Evolutionary conservation across 1,284 basidiomycete species (phyloP).

Genomic region (Ganoderma lingzhi): DNA sequence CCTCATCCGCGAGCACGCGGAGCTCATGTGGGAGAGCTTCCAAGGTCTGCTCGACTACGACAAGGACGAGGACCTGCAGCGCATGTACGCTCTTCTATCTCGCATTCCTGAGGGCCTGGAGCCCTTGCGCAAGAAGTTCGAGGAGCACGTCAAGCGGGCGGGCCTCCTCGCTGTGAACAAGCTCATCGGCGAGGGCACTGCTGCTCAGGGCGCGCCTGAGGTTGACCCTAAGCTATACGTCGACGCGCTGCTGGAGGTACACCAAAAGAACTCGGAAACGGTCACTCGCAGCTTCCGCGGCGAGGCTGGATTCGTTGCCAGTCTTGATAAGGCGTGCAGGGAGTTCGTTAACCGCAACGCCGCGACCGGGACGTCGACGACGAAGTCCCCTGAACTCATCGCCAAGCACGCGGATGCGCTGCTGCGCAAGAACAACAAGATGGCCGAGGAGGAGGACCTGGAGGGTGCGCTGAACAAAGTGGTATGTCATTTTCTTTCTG

Average conservation of each 20-base stretch:
- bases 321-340: constrained; percentile 95
- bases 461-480: constrained; percentile 93
- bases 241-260: constrained; percentile 91
- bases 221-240: constrained; percentile 94
- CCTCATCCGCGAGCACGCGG: constrained; percentile 89
- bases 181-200: constrained; percentile 75
- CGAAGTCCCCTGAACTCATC: constrained; percentile 94
- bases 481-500: constrained; percentile 57
- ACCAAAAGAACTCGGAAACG: constrained; percentile 92
- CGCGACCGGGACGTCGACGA: constrained; percentile 83
- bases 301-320: constrained; percentile 95
- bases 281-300: constrained; percentile 92
- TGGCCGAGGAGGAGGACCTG: constrained; percentile 90
- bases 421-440: constrained; percentile 95
- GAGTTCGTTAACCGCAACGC: constrained; percentile 97
- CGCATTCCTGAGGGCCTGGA: constrained; percentile 93
- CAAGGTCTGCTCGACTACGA: constrained; percentile 92
- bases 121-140: constrained; percentile 92
- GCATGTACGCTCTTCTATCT: constrained; percentile 94
- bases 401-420: constrained; percentile 95
- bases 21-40: constrained; percentile 95
- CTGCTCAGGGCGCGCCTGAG: constrained; percentile 68
- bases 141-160: constrained; percentile 92
- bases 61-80: constrained; percentile 91
- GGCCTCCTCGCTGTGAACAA: constrained; percentile 89